Conservation (phyloP, 140 eudicot species). For the Anethum foeniculum region DNA sequence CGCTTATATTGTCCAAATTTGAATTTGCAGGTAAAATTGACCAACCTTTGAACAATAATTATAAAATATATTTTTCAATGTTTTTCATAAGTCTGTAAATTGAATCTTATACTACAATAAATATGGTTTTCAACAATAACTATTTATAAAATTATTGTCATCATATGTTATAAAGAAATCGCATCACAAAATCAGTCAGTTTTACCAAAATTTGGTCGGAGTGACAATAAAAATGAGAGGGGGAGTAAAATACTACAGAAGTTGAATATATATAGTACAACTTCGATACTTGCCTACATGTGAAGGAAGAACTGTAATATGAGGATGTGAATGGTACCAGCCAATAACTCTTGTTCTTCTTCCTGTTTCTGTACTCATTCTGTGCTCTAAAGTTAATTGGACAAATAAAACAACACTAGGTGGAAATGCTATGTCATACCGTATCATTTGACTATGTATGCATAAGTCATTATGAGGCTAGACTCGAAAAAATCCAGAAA, state of each 20-base stretch:
- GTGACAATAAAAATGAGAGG: too few relatives aligned
- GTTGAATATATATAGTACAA: not conserved
- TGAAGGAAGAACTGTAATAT: constrained; percentile 96
- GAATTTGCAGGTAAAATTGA: too few relatives aligned
- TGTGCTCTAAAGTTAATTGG: constrained; percentile 61
- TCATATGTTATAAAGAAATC: too few relatives aligned
- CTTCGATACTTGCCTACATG: constrained; percentile 78
- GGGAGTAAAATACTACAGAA: not conserved
- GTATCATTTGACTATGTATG: not conserved
- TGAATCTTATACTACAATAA: too few relatives aligned
- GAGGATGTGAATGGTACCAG: constrained; percentile 99
- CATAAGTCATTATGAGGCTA: not conserved
- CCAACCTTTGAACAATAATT: too few relatives aligned
- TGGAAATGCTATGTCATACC: not conserved
- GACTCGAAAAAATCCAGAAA: not conserved
- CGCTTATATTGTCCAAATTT: too few relatives aligned
- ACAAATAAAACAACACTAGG: constrained; percentile 18
- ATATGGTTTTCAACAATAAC: too few relatives aligned
- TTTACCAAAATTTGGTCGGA: too few relatives aligned
- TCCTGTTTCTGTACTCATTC: constrained; percentile 79
- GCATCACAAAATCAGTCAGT: too few relatives aligned
- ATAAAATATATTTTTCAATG: too few relatives aligned
- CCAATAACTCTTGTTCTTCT: constrained; percentile 95
- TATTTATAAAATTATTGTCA: too few relatives aligned
- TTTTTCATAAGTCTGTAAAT: too few relatives aligned